A percentile compares a stretch with the other conserved stretches of the same genome.
Conservation (phyloP, 2,329 filamentous ascomycete species). For the Talaromyces sp. region DNA sequence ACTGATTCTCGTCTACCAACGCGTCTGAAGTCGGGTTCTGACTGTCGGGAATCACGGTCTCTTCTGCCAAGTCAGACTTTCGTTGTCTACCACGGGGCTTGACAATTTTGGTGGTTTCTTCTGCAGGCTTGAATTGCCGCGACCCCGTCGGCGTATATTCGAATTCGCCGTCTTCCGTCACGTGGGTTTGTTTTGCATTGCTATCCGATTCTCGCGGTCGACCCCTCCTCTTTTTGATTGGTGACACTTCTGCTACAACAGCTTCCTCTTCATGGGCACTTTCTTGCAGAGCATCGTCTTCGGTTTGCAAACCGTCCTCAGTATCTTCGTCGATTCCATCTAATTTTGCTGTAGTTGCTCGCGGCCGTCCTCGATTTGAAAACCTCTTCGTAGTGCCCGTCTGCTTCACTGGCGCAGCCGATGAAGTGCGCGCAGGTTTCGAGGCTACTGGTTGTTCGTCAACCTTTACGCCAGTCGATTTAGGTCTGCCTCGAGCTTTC, state of each 20-base stretch:
- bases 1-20: slow-evolving; percentile 28
- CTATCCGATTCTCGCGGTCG: slow-evolving; percentile 30
- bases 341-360: slow-evolving; percentile 28
- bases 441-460: slow-evolving; percentile 36
- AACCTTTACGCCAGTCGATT: slow-evolving; percentile 47
- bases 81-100: slow-evolving; percentile 27
- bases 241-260: slow-evolving; percentile 25
- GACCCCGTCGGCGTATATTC: slow-evolving; percentile 40
- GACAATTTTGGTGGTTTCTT: slow-evolving; percentile 25
- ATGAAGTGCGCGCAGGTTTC: slow-evolving; percentile 30
- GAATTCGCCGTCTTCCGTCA: slow-evolving; percentile 41
- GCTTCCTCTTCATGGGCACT: slow-evolving; percentile 39
- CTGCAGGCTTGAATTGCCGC: slow-evolving; percentile 25
- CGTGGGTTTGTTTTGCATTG: slow-evolving; percentile 26
- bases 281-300: slow-evolving; percentile 32
- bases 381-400: slow-evolving; percentile 23
- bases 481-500: slow-evolving; percentile 39
- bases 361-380: slow-evolving; percentile 33
- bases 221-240: slow-evolving; percentile 24
- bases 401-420: slow-evolving; percentile 25
- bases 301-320: slow-evolving; percentile 42
- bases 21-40: slow-evolving; percentile 34
- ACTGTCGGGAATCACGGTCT: slow-evolving; percentile 29
- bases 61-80: slow-evolving; percentile 5
- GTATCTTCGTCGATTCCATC: slow-evolving; percentile 38